Evolutionary conservation across 768 basidiomycete species (phyloP).

Genomic region (Lactarius psammicola): DNA sequence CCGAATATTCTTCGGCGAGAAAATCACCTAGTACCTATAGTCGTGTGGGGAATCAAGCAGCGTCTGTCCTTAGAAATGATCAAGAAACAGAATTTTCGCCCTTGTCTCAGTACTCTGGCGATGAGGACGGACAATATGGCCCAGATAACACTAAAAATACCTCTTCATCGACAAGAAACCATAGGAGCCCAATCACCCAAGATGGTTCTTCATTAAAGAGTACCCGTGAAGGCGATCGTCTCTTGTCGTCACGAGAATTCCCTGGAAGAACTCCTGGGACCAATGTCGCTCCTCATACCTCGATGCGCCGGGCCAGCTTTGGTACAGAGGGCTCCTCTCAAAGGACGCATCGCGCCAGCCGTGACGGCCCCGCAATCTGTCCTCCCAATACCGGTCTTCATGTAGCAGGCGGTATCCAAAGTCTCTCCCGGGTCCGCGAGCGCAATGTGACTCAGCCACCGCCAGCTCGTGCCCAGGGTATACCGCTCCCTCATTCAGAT

Average conservation of each 20-base stretch:
- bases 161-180: background rate
- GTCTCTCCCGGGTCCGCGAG: slow-evolving; percentile 28
- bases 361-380: background rate
- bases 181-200: slow-evolving; percentile 1
- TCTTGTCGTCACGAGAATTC: slow-evolving; percentile 8
- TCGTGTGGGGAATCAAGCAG: background rate
- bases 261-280: background rate
- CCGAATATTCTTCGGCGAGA: background rate
- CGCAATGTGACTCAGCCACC: slow-evolving; percentile 33
- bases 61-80: background rate
- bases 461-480: slow-evolving; percentile 31
- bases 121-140: slow-evolving; percentile 10
- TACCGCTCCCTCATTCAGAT: slow-evolving; percentile 18
- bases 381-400: background rate
- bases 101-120: slow-evolving; percentile 21
- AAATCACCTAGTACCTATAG: background rate
- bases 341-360: background rate
- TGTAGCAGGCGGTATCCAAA: background rate
- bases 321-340: background rate
- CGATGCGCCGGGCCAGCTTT: background rate
- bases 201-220: background rate
- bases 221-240: background rate
- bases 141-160: background rate
- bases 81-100: slow-evolving; percentile 15
- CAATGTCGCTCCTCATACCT: background rate